A percentile compares a stretch with the other conserved stretches of the same genome.
Conservation (phyloP, 2,329 filamentous ascomycete genomes). For the Aspergillus sergii region DNA sequence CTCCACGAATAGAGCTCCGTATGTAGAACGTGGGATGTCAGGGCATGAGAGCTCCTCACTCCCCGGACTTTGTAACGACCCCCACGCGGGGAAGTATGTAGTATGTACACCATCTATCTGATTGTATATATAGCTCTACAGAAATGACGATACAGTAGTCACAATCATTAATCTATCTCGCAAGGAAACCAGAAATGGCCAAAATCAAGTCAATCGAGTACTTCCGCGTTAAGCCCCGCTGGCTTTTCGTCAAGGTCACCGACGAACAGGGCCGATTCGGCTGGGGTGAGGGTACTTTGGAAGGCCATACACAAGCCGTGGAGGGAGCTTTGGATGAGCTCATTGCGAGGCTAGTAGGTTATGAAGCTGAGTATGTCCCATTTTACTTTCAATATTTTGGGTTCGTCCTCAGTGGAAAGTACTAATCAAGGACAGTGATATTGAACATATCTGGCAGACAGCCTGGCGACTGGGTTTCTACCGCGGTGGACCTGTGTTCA, state of each 20-base stretch:
- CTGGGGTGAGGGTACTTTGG: slow-evolving; percentile 76
- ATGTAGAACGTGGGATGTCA: slow-evolving; percentile 1
- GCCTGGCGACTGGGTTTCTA: slow-evolving; percentile 74
- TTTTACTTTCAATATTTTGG: not conserved
- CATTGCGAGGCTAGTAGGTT: slow-evolving; percentile 62
- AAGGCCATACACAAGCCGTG: slow-evolving; percentile 73
- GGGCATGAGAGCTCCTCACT: not conserved
- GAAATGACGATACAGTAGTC: not conserved
- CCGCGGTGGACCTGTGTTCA: slow-evolving; percentile 75
- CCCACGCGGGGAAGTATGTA: slow-evolving; percentile 9
- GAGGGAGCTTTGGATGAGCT: slow-evolving; percentile 73
- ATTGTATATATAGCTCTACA: not conserved
- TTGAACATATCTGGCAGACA: slow-evolving; percentile 79
- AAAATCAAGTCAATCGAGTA: slow-evolving; percentile 70
- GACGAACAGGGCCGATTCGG: slow-evolving; percentile 68
- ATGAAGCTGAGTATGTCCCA: slow-evolving; percentile 67
- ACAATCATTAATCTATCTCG: not conserved
- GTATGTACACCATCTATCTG: not conserved
- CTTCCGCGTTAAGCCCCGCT: slow-evolving; percentile 73
- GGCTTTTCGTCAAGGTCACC: slow-evolving; percentile 77
- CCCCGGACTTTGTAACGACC: not conserved
- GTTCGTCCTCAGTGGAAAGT: not conserved
- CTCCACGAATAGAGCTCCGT: slow-evolving; percentile 21
- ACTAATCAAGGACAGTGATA: slow-evolving; percentile 59
- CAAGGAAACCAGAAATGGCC: slow-evolving; percentile 50